Base-by-base conservation (phyloP, 768 basidiomycete species). In the Trametes cubensis region DNA sequence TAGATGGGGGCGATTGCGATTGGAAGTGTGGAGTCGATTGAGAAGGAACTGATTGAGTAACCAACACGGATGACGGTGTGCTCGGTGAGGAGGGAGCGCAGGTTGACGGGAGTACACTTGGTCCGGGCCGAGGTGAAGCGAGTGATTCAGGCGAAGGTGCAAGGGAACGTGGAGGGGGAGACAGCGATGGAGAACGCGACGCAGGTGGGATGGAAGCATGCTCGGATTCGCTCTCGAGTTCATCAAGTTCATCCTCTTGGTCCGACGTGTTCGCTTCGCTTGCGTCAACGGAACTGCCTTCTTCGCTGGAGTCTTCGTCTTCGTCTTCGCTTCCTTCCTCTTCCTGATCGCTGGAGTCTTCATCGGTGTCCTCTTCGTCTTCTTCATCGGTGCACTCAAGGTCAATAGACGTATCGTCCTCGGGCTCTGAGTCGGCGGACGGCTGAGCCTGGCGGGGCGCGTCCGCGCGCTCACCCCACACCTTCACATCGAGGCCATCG, bases 401-500 rank as follows among this genome's bases (percentile, higher is more conserved):
- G 15, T 63, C 55, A 8, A 45, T 20, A 11, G 55, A 34, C 23
- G 46, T 60, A 30, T 55, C 60, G 21, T 49, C 55, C 34, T 52
- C 51, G 20, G 38, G 41, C 15, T 47, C 54, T 18, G 21, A 38
- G 5, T 58, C 47, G 3, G 44, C 57, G 8, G 39, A 23, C 18
- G 46, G 15, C 5, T 34, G 26, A 11, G 25, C 7, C 15, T 40
- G 48, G 1, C 39, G 46, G n/a, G n/a, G n/a, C 11, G 18, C 20
- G 6, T 66, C 66, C 13, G 63, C 62, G 13, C 70, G 47, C 13
- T 59, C 58, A 0, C 71, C 74, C 71, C 70, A 74, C 25, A 64
- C 46, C 61, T 75, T 84, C 18, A 78, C 77, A 59, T 88, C 84
- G 8, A 92, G 70, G 0, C 85, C 86, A 70, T 91, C 84, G 3